Base-by-base conservation (phyloP, 2,329 filamentous ascomycete species). In the Trichoderma gracile region DNA sequence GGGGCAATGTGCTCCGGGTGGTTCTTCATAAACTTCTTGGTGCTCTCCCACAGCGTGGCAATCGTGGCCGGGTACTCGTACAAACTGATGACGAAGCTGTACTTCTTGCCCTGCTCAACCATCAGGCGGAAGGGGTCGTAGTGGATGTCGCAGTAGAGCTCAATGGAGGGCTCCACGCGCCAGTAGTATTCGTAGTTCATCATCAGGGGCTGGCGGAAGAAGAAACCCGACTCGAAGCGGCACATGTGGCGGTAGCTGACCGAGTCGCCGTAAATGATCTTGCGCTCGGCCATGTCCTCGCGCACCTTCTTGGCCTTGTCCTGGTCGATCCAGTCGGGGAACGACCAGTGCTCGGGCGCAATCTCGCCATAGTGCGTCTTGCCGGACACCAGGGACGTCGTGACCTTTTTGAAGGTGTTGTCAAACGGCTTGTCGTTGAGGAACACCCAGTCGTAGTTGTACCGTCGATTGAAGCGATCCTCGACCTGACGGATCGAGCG, bases 181-280 rank as follows among this genome's bases (percentile, higher is more conserved):
- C 95, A 99, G 85, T 99, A 99, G 86, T 92, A 99, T 75, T 99
- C 95, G 79, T 96, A 99, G 76, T 98, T 93, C 77, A 91, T 80
- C 91, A 99, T 93, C 70, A 97, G 81, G 33, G 87, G 86, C 77
- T 99, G 95, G 67, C 90, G 92, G 87, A 98, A 99, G 85, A 99
- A 99, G 84, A 99, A 99, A 45, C 95, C 95, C 8, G 94, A 98
- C 79, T 99, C 95, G 76, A 97, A 99, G 69, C 95, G 92, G 80
- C 95, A 99, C 95, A 99, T 99, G 83, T 99, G 96, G 68, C 95
- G 89, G 82, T 99, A 99, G 80, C 92, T 96, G 79, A 96, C 81
- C 12, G 93, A 97, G 78, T 98, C 95, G 67, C 95, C 95, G 76
- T 99, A 99, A 78, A 99, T 99, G 77, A 99, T 96, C 81, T 97